A percentile compares a stretch with the other conserved stretches of the same genome.
Conservation (phyloP, 306 rosid genomes). For the Vigna reflexopilosa region DNA sequence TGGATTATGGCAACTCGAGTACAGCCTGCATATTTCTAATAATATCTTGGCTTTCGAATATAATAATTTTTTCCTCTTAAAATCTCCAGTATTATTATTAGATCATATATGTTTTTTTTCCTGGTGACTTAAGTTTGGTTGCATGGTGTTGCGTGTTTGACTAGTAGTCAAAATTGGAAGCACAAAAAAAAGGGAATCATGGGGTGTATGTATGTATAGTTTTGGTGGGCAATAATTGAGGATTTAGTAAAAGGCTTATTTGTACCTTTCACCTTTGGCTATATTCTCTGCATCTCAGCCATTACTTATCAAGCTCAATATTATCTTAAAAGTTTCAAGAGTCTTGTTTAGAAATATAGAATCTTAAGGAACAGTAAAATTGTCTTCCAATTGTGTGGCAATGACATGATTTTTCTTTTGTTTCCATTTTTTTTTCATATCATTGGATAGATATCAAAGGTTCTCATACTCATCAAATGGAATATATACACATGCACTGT, state of each 20-base stretch:
- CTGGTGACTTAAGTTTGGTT: constrained; percentile 2
- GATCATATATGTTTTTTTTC: not conserved
- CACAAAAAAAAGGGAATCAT: not conserved
- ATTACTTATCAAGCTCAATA: constrained; percentile 20
- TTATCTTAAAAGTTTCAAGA: constrained; percentile 28
- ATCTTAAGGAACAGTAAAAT: constrained; percentile 41
- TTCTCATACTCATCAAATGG: not conserved
- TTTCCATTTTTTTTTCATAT: not conserved
- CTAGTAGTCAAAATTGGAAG: constrained; percentile 44
- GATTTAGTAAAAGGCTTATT: constrained; percentile 44
- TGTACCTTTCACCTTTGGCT: constrained; percentile 53
- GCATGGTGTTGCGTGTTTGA: constrained; percentile 19
- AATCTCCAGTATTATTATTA: not conserved
- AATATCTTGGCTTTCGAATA: constrained; percentile 28
- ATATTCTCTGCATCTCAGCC: constrained; percentile 39
- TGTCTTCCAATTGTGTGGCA: constrained; percentile 34
- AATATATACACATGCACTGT: not conserved
- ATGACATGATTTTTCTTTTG: not conserved
- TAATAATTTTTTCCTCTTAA: not conserved
- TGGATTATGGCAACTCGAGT: constrained; percentile 37
- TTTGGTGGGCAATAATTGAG: constrained; percentile 44
- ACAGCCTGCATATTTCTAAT: constrained; percentile 38
- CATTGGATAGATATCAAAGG: constrained; percentile 9
- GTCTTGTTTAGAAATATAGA: constrained; percentile 47
- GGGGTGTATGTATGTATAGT: constrained; percentile 18